These are phyloP conservation scores for Petunia secreta DNA, from an alignment of 257 asterid species.

Conservation along the genomic window DNA sequence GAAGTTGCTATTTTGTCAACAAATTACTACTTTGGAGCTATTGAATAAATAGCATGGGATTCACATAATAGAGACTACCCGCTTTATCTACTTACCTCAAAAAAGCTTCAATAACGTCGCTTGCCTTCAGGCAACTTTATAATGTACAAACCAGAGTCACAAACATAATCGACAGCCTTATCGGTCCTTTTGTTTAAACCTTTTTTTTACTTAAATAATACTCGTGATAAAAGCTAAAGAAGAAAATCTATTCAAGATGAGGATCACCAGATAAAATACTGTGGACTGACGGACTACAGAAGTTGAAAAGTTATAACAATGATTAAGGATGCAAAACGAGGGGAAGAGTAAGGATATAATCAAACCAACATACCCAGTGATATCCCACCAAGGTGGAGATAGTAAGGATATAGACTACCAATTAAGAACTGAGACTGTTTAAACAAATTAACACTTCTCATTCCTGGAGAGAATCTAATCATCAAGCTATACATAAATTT, in stretches of 20 bases:
- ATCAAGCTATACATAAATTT: constrained; percentile 40
- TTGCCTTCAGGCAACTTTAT: not conserved
- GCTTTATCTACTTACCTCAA: no score
- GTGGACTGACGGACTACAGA: not conserved
- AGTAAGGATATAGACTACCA: not conserved
- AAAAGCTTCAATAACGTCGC: no score
- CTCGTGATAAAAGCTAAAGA: not conserved
- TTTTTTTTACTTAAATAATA: not conserved
- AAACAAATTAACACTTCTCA: constrained; percentile 4
- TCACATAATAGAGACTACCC: no score
- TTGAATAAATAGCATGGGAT: no score
- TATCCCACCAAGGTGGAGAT: not conserved
- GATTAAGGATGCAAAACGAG: no score
- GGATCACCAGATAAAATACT: not conserved
- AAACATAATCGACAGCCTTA: not conserved
- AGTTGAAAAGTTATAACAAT: not conserved
- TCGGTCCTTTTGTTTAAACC: not conserved
- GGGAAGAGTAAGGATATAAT: no score
- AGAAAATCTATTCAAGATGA: not conserved
- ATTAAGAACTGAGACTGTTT: not conserved
- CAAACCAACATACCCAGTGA: not conserved
- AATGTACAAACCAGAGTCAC: not conserved
- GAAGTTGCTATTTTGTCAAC: no score
- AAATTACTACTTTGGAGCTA: no score
- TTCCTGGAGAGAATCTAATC: not conserved